These are phyloP conservation scores for Neurospora sp. DNA, from an alignment of 495 filamentous ascomycete species.

Conservation along the genomic window DNA sequence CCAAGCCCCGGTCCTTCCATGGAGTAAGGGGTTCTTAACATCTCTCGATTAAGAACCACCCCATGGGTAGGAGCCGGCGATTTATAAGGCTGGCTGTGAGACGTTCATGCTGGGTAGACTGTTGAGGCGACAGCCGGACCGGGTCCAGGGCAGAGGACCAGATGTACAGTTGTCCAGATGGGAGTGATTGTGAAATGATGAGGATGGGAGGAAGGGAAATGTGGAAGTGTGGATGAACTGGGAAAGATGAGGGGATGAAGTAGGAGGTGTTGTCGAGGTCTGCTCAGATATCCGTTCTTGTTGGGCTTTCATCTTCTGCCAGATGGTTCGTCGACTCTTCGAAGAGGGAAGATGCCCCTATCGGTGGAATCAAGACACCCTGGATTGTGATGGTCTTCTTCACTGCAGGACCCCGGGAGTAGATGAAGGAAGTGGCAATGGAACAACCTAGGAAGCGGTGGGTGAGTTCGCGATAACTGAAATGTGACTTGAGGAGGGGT, in stretches of 20 bases:
- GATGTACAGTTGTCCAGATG: not conserved
- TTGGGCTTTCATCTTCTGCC: constrained; percentile 20
- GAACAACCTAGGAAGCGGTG: not conserved
- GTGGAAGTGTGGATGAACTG: not conserved
- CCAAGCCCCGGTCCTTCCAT: not conserved
- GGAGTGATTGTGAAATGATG: not conserved
- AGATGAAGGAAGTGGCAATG: not conserved
- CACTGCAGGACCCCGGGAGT: constrained; percentile 5
- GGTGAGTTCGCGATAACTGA: not conserved
- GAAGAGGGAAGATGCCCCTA: not conserved
- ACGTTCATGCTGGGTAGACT: not conserved
- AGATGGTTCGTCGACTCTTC: not conserved
- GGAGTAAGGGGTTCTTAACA: not conserved
- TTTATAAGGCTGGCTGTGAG: not conserved
- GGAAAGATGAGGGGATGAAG: not conserved
- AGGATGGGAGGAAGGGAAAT: not conserved
- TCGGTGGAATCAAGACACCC: not conserved
- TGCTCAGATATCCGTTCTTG: constrained; percentile 40
- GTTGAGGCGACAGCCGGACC: not conserved
- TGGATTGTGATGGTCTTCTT: constrained; percentile 3
- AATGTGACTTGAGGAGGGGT: not conserved
- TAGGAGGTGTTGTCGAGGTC: not conserved
- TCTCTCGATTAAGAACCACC: not conserved
- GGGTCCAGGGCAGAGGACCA: not conserved
- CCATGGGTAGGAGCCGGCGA: not conserved